Evolutionary conservation across 352 stramenopile genomes (phyloP).

Genomic region (Globisporangium solare): DNA sequence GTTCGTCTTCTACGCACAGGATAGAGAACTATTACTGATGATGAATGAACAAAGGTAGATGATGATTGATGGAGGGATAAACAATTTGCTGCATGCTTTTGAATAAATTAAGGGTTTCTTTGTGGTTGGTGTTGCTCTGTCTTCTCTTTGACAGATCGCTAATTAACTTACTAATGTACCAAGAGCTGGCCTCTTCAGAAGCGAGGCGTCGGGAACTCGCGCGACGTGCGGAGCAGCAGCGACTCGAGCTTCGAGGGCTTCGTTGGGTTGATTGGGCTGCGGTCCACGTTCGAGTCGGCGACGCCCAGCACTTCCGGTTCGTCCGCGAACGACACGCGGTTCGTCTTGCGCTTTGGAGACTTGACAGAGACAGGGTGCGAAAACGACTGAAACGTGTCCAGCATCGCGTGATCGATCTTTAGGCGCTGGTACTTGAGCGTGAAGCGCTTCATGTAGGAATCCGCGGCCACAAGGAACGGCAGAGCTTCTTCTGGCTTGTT

Average conservation of each 20-base stretch:
- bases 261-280: slow-evolving; percentile 65
- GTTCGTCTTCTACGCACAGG: not conserved
- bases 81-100: not conserved
- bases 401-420: slow-evolving; percentile 82
- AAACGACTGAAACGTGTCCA: slow-evolving; percentile 51
- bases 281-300: slow-evolving; percentile 70
- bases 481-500: slow-evolving; percentile 82
- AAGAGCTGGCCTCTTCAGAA: slow-evolving; percentile 34
- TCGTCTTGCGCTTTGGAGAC: slow-evolving; percentile 24
- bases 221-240: slow-evolving; percentile 73
- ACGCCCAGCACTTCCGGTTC: slow-evolving; percentile 61
- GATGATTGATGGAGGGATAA: no score
- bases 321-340: slow-evolving; percentile 64
- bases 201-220: slow-evolving; percentile 71
- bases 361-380: not conserved
- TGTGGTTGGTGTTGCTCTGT: slow-evolving; percentile 1
- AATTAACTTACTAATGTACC: slow-evolving; percentile 14
- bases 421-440: slow-evolving; percentile 84
- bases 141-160: slow-evolving; percentile 7
- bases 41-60: not conserved
- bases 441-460: slow-evolving; percentile 89
- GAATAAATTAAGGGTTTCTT: slow-evolving; percentile 14
- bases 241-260: slow-evolving; percentile 83
- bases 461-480: slow-evolving; percentile 68
- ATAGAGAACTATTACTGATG: not conserved